Evolutionary conservation across 2,329 filamentous ascomycete species (phyloP), one percentile per base, ranked within the genome.

Genomic region (Dactylonectria estremocensis): DNA sequence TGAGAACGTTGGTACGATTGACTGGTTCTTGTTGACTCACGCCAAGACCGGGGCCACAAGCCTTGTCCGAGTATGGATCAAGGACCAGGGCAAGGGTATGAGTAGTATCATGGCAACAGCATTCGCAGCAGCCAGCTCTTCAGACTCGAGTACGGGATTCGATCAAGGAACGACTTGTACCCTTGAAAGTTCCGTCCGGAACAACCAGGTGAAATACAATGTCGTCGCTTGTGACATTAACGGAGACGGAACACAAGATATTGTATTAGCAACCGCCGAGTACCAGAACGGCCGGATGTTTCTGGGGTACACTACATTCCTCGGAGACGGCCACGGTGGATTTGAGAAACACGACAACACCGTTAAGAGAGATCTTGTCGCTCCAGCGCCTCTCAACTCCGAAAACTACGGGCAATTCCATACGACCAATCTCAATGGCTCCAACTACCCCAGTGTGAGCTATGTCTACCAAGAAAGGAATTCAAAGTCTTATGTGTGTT

Each of bases 221-320:
- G 50, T 54, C 8, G 20, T 62, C 22, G 18, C 60, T 35, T 62
- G 60, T 35, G 60, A 62, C 24, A 56, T 62, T 13, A 62, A 62
- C 28, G 49, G 24, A 33, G 60, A 55, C 24, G 49, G 49, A 45
- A 54, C 49, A 31, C 50, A 62, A 20, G 49, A 62, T 35, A 55
- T 62, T 33, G 45, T 62, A 7, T 22, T 62, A 5, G 60, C 33
- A 24, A 62, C 31, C 3, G 49, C 49, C 28, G 20, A 46, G 8
- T 56, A 55, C 28, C 13, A 22, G 8, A 48, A 31, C 18, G 20
- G 18, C 20, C 9, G 14, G 18, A 55, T 62, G 35, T 7, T 11
- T 1, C 16, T 62, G 43, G 49, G n/a, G 14, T 50, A 55, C 16
- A 46, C 22, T 8, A 33, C 49, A 10, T 54, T 37, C 33, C 40